Evolutionary conservation across 257 asterid species (phyloP), one percentile per base, ranked within the genome.

Genomic region (Solanum tacnaense): DNA sequence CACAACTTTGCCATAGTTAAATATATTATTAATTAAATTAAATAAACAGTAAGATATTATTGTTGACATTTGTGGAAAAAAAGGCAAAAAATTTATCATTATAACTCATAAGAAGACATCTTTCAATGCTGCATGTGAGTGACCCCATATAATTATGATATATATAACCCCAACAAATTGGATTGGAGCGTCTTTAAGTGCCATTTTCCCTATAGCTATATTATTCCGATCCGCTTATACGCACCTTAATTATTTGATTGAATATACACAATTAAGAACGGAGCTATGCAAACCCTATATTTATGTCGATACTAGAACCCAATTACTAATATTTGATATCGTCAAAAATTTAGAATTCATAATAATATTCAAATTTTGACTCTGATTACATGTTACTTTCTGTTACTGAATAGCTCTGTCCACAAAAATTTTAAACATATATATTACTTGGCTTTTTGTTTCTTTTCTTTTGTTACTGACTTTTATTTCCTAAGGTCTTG

Each of bases 211-310:
- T 49, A 49, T 13, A 5, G 20, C 58, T 0, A 49, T 16, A 12
- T 39, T n/a, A 9, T 21, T 0, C 0, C 1, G 2, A 20, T 34
- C 1, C 0, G 1, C 0, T 5, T 76, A 6, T 0, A 2, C 23
- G 1, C 4, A 41, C 0, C 35, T 78, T 0, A 6, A 39, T 62
- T 62, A 62, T 62, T 1, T 62, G 12, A 58, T 58, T 21, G 11
- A 56, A 58, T 21, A 58, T 7, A 18, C 0, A 0, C 11, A 7
- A 56, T 56, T 56, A 21, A 20, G 65, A 6, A 0, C 25, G 25
- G 1, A 56, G 25, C n/a, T 56, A 56, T 23, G 3, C 3, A 23
- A 60, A 62, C 15, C 15, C 4, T n/a, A 23, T 62, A 62, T 9
- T 62, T 23, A 23, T n/a, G 27, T n/a, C 3, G 0, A n/a, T 7